Evolutionary conservation across 2,329 filamentous ascomycete genomes (phyloP).

Genomic region (Penicillium sp.): DNA sequence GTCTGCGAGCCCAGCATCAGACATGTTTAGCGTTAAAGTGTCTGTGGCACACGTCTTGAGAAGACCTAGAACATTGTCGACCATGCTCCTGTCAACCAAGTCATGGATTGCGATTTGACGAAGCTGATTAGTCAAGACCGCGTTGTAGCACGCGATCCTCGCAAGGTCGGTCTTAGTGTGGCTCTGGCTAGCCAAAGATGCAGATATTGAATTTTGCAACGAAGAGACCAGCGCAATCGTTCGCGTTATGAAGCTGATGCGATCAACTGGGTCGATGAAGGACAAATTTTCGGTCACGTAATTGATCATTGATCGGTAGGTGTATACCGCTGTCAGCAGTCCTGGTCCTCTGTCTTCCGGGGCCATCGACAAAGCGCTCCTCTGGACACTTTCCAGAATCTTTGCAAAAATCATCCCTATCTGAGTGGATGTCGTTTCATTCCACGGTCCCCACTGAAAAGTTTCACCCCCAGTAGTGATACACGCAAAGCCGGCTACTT

Average conservation of each 20-base stretch:
- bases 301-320: slow-evolving; percentile 41
- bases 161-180: slow-evolving; percentile 15
- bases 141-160: slow-evolving; percentile 26
- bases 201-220: slow-evolving; percentile 33
- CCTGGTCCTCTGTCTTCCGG: slow-evolving; percentile 5
- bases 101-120: slow-evolving; percentile 33
- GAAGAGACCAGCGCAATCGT: slow-evolving; percentile 31
- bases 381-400: slow-evolving; percentile 24
- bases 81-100: slow-evolving; percentile 21
- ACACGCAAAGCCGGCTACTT: slow-evolving; percentile 32
- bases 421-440: slow-evolving; percentile 48
- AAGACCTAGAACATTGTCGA: slow-evolving; percentile 22
- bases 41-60: slow-evolving; percentile 31
- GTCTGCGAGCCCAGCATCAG: slow-evolving; percentile 27
- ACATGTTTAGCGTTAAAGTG: slow-evolving; percentile 32
- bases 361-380: slow-evolving; percentile 1
- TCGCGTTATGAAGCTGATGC: slow-evolving; percentile 41
- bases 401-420: slow-evolving; percentile 33
- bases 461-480: slow-evolving; percentile 32
- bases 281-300: slow-evolving; percentile 47
- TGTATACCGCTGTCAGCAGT: slow-evolving; percentile 7
- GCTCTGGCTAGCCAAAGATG: slow-evolving; percentile 12
- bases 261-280: slow-evolving; percentile 52
- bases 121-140: slow-evolving; percentile 36
- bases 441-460: slow-evolving; percentile 50